Evolutionary conservation across 176 grass and related monocot species (phyloP).

Genomic region (Aegilops speltoides): DNA sequence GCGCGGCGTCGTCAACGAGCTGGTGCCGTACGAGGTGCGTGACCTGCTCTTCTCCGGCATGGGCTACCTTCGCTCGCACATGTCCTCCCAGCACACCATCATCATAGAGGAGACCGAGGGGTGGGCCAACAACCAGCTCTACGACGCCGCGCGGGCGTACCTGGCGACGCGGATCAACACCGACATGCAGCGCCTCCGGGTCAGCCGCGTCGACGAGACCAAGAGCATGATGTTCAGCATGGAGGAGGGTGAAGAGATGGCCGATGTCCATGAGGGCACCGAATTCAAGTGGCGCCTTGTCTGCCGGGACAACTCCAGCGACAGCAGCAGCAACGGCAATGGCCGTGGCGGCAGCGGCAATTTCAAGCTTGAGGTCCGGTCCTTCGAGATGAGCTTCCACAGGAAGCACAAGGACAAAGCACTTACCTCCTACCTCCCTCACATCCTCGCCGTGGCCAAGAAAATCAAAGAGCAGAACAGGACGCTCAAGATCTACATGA

Average conservation of each 20-base stretch:
- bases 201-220: slow-evolving; percentile 58
- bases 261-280: slow-evolving; percentile 59
- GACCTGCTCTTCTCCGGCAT: slow-evolving; percentile 54
- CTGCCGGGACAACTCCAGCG: slow-evolving; percentile 41
- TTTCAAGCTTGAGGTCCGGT: slow-evolving; percentile 42
- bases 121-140: slow-evolving; percentile 67
- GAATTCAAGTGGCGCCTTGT: slow-evolving; percentile 82
- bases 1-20: slow-evolving; percentile 67
- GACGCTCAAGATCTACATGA: slow-evolving; percentile 86
- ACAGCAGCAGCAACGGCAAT: neutral
- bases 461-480: slow-evolving; percentile 62
- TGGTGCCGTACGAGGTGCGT: slow-evolving; percentile 68
- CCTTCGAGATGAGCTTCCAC: slow-evolving; percentile 85
- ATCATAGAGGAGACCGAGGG: slow-evolving; percentile 74
- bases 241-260: slow-evolving; percentile 82
- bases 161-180: slow-evolving; percentile 73
- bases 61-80: slow-evolving; percentile 50
- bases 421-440: slow-evolving; percentile 61
- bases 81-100: slow-evolving; percentile 63
- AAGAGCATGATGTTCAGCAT: slow-evolving; percentile 74
- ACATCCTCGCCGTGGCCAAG: slow-evolving; percentile 59
- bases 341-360: slow-evolving; percentile 23
- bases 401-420: slow-evolving; percentile 69
- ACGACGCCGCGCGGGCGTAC: slow-evolving; percentile 66
- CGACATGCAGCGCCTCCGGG: slow-evolving; percentile 64